Evolutionary conservation across 2,329 filamentous ascomycete species (phyloP).

Genomic region (Hawksworthiomyces lignivorus): DNA sequence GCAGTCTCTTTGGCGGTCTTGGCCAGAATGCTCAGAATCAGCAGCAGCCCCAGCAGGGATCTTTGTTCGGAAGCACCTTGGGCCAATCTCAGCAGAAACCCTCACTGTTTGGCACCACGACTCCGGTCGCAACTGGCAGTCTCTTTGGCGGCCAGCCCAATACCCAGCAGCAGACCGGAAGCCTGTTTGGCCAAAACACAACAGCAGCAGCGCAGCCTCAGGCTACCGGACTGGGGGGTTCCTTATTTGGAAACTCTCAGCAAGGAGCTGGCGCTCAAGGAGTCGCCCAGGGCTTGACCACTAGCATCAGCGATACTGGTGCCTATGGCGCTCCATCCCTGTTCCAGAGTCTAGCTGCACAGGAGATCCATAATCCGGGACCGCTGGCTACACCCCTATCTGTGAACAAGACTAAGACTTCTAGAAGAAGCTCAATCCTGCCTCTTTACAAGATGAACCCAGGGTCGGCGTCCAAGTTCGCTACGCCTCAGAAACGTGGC

Average conservation of each 20-base stretch:
- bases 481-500: constrained; percentile 77
- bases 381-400: constrained; percentile 86
- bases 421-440: constrained; percentile 70
- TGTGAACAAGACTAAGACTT: constrained; percentile 58
- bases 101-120: constrained; percentile 42
- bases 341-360: constrained; percentile 64
- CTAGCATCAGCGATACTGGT: constrained; percentile 73
- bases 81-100: constrained; percentile 49
- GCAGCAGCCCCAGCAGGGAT: constrained; percentile 26
- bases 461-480: constrained; percentile 67
- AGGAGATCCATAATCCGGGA: constrained; percentile 63
- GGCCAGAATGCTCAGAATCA: constrained; percentile 24
- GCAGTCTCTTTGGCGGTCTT: constrained; percentile 44
- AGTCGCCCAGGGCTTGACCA: constrained; percentile 61
- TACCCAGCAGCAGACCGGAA: constrained; percentile 27
- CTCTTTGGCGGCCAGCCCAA: constrained; percentile 47
- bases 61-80: constrained; percentile 39
- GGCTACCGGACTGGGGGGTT: constrained; percentile 38
- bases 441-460: constrained; percentile 85
- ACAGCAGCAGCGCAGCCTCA: constrained; percentile 44
- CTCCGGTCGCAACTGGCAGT: constrained; percentile 37
- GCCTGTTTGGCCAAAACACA: constrained; percentile 38
- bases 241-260: constrained; percentile 52
- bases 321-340: constrained; percentile 86
- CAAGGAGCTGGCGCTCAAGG: constrained; percentile 26